phyloP scores from a whole-genome alignment of 2,329 filamentous ascomycete species.

The Saccharata proteae region DNA sequence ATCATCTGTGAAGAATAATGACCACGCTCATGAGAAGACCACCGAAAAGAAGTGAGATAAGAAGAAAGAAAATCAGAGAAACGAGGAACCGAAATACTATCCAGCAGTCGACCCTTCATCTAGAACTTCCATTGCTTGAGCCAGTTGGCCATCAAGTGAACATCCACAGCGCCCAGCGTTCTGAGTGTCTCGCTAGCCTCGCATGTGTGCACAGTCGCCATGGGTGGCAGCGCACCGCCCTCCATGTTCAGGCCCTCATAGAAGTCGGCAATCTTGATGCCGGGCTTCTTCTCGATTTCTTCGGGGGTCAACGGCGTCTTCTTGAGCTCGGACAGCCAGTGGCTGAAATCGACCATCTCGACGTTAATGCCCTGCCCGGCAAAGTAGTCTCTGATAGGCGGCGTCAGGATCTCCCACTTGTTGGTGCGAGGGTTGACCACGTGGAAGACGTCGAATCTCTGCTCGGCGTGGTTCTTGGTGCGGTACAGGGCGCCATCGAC shows the following conservation, averaged over 20 bases:
- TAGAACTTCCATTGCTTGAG: constrained; percentile 7
- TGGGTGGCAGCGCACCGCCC: constrained; percentile 5
- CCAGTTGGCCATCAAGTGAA: constrained; percentile 5
- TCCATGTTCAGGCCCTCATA: constrained; percentile 6
- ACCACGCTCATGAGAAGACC: too few species aligned
- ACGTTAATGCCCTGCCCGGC: background rate
- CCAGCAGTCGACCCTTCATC: too few species aligned
- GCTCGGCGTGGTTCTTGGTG: too few species aligned
- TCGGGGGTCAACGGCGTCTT: constrained; percentile 6
- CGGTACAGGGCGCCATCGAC: background rate
- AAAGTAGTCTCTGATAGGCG: constrained; percentile 3
- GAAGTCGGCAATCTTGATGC: constrained; percentile 11
- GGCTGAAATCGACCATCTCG: background rate
- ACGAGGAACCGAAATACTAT: too few species aligned
- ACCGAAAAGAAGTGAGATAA: too few species aligned
- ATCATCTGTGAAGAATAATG: too few species aligned
- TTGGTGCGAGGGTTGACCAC: constrained; percentile 8
- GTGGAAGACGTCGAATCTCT: constrained; percentile 8
- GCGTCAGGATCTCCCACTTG: constrained; percentile 8
- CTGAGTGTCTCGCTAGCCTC: constrained; percentile 4
- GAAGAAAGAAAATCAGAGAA: too few species aligned
- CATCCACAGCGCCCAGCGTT: constrained; percentile 5
- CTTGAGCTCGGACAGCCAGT: constrained; percentile 9
- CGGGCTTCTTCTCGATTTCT: constrained; percentile 8
- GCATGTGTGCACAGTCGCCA: constrained; percentile 1